These are phyloP conservation scores for Aspergillus fischeri DNA, from an alignment of 2,329 filamentous ascomycete species.

Conservation along the genomic window DNA sequence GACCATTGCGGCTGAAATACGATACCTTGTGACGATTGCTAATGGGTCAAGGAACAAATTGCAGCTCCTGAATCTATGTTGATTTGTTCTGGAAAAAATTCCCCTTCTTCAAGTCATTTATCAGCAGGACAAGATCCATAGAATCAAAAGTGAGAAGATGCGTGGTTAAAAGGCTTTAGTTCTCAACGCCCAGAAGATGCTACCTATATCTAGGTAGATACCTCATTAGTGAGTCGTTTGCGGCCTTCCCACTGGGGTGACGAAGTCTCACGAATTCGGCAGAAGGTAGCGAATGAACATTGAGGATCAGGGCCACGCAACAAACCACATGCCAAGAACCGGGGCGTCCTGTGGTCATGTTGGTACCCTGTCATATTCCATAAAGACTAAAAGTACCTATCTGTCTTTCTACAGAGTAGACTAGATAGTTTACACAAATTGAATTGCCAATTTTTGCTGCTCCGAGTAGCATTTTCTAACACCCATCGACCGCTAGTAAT, in stretches of 20 bases:
- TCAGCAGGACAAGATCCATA: neutral
- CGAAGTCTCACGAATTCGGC: conserved; percentile 19
- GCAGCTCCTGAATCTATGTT: neutral
- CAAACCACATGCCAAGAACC: neutral
- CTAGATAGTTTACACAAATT: no score
- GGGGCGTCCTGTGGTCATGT: neutral
- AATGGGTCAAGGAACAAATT: neutral
- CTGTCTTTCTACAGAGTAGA: no score
- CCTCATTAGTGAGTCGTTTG: conserved; percentile 3
- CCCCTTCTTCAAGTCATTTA: neutral
- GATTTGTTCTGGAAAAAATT: neutral
- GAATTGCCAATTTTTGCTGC: neutral
- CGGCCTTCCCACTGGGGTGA: conserved; percentile 20
- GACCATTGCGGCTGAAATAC: neutral
- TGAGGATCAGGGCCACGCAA: conserved; percentile 17
- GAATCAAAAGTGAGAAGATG: neutral
- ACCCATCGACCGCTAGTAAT: neutral
- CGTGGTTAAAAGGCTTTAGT: neutral
- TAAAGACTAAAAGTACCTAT: neutral
- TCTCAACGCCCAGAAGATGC: neutral
- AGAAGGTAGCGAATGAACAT: conserved; percentile 20
- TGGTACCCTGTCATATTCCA: neutral
- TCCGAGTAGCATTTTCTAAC: neutral
- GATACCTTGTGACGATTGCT: neutral
- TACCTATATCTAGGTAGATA: neutral